A percentile compares a stretch with the other conserved stretches of the same genome.
Conservation (phyloP, 139 green algal genomes). For the Closterium sp. region DNA sequence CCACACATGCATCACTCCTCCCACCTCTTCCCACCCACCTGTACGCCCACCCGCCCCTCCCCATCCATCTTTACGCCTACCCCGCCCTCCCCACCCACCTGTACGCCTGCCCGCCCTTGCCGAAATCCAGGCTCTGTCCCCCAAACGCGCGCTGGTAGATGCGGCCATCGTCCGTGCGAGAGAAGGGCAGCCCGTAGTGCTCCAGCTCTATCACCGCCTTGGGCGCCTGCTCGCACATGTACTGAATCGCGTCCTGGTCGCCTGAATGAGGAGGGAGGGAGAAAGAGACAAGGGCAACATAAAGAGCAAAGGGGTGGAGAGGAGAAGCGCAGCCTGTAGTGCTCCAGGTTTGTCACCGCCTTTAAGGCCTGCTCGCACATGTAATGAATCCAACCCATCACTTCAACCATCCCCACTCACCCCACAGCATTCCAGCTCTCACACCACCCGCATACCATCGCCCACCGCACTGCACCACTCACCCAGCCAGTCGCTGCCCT, state of each 20-base stretch:
- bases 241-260: conserved; percentile 65
- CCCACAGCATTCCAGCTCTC: conserved; percentile 61
- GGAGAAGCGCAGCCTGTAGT: conserved; percentile 83
- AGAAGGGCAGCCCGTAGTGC: conserved; percentile 98
- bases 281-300: neutral
- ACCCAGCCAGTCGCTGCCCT: conserved; percentile 97
- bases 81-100: conserved; percentile 30
- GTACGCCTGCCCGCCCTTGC: conserved; percentile 60
- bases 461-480: neutral
- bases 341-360: conserved; percentile 96
- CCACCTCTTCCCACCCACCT: neutral
- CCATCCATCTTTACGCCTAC: neutral
- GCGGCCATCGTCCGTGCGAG: conserved; percentile 96
- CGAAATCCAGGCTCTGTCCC: conserved; percentile 89
- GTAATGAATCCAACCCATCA: conserved; percentile 74
- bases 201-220: conserved; percentile 97
- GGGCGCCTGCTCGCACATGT: conserved; percentile 92
- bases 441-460: neutral
- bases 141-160: conserved; percentile 99
- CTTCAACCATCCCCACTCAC: too few relatives aligned
- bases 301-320: too few relatives aligned
- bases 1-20: conserved; percentile 74
- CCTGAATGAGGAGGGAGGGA: conserved; percentile 10
- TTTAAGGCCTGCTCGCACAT: conserved; percentile 86
- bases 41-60: neutral